Evolutionary conservation across 129 eudicot species (phyloP).

Genomic region (Flaveria sonorensis): DNA sequence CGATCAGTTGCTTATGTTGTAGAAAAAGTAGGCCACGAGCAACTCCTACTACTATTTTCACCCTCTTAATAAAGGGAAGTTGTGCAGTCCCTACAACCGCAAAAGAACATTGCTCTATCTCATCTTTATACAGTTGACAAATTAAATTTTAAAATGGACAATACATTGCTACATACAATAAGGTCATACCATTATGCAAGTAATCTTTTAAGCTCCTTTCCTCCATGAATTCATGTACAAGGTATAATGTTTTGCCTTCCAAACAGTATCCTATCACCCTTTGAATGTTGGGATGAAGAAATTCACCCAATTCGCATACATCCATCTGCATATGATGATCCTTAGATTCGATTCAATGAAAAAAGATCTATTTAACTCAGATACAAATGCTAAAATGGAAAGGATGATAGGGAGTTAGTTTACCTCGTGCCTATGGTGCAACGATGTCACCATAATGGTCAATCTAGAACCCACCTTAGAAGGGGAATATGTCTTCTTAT

Average conservation of each 20-base stretch:
- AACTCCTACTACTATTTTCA: slow-evolving; percentile 10
- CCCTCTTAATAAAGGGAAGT: slow-evolving; percentile 14
- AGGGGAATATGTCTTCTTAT: slow-evolving; percentile 22
- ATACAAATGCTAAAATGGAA: background rate
- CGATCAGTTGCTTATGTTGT: slow-evolving; percentile 2
- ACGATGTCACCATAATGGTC: slow-evolving; percentile 32
- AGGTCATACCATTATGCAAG: slow-evolving; percentile 1
- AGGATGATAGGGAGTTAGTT: background rate
- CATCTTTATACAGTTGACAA: background rate
- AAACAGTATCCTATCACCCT: slow-evolving; percentile 15
- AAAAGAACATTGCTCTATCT: background rate
- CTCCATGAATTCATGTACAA: slow-evolving; percentile 21
- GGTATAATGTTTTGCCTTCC: background rate
- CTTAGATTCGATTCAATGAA: background rate
- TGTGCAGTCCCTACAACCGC: background rate
- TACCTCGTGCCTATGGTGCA: background rate
- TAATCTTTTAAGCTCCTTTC: slow-evolving; percentile 15
- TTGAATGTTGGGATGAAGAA: slow-evolving; percentile 23
- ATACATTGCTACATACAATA: background rate
- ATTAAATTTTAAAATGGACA: background rate
- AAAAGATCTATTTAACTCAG: no score
- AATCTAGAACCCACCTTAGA: slow-evolving; percentile 32
- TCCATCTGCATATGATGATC: slow-evolving; percentile 1
- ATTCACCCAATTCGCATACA: slow-evolving; percentile 10
- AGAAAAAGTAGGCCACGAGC: slow-evolving; percentile 18